Base-by-base conservation (phyloP, 305 asterid genomes). In the Solanum hybrid region DNA sequence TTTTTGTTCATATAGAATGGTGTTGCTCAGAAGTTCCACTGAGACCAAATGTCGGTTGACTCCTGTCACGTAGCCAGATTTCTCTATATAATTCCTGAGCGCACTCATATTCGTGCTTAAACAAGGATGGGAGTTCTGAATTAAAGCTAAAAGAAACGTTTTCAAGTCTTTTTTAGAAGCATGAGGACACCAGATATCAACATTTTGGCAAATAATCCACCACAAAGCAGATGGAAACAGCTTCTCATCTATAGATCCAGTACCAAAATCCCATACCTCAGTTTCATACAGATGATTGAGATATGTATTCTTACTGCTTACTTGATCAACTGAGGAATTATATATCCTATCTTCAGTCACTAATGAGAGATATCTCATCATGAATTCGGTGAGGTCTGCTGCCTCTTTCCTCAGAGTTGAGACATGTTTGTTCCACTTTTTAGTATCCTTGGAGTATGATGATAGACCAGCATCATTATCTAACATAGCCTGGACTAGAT, bases 141-240 rank as follows among this genome's bases (percentile, higher is more conserved):
- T 93, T 87, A 96, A 88, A 90, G 89, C 92, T 18, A 93, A 89
- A 46, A 97, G 90, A 92, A 96, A 95, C 83, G 92, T 93, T 93
- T 93, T 96, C 91, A 94, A 91, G 89, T 95, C 95, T 92, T 94
- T 97, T 93, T 95, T 96, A 82, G 94, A 87, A 93, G 98, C 96
- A 95, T 95, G 95, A 86, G 92, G 82, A 91, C 95, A 93, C 99
- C 99, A 97, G 79, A 96, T 91, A 94, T 97, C 99, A 91, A 94
- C 92, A 90, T 94, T 91, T 89, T 94, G 94, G 90, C 98, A 95
- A 91, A 93, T 75, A 89, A 93, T 92, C 93, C 93, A 92, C 97
- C 97, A 96, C 89, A 95, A 46, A 40, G 95, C 92, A 90, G 93
- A 81, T 87, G 96, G 91, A 91, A 96, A 90, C 46, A 94, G 92